These are phyloP conservation scores for Chalciporus sphaerocephalus DNA, from an alignment of 768 basidiomycete genomes.

Conservation along the genomic window DNA sequence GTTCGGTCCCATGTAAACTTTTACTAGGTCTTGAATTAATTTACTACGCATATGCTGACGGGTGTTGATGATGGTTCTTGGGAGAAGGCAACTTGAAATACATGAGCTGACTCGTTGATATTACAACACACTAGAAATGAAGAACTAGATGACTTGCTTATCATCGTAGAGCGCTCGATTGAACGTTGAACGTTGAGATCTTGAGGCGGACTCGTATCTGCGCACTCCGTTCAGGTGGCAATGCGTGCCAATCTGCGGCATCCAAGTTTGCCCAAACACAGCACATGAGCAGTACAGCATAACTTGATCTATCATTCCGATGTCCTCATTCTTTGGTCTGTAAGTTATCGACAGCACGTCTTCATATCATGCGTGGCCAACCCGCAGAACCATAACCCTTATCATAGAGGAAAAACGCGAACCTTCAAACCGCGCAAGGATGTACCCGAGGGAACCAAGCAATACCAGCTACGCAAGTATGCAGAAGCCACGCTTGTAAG, in stretches of 20 bases:
- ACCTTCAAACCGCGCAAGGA: slow-evolving; percentile 97
- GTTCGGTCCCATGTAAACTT: too few species aligned
- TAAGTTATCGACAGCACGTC: slow-evolving; percentile 37
- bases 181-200: too few species aligned
- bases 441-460: slow-evolving; percentile 93
- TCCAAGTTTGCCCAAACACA: neutral
- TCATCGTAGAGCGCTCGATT: neutral
- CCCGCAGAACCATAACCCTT: slow-evolving; percentile 6
- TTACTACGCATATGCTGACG: too few species aligned
- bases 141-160: too few species aligned
- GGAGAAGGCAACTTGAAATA: neutral
- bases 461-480: slow-evolving; percentile 97
- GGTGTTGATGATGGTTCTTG: neutral
- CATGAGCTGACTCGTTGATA: neutral
- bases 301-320: slow-evolving; percentile 28
- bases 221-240: too few species aligned
- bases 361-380: slow-evolving; percentile 10
- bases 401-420: slow-evolving; percentile 75
- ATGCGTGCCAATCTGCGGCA: slow-evolving; percentile 12
- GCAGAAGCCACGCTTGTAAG: slow-evolving; percentile 88
- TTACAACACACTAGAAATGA: too few species aligned
- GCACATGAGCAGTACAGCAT: slow-evolving; percentile 2
- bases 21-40: too few species aligned
- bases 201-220: too few species aligned
- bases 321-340: slow-evolving; percentile 91